Base-by-base conservation (phyloP, 441 rosid genomes). In the Erodium moschatum region DNA sequence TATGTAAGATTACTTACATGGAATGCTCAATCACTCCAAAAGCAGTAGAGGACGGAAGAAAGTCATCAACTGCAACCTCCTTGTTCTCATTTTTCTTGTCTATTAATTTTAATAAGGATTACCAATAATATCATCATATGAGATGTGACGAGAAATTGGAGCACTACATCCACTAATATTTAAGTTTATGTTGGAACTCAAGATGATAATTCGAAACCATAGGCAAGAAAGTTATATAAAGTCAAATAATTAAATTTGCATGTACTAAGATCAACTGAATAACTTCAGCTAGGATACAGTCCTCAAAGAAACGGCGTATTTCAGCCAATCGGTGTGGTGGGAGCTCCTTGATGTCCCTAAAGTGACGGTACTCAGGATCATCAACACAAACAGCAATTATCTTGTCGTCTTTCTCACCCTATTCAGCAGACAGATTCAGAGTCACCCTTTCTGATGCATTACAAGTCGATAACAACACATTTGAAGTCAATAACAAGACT, bases 371-470 rank as follows among this genome's bases (percentile, higher is more conserved):
- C 81, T 94, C 99, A 0, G 97, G 97, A 71, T 94, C 99, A 84
- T 91, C 99, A 66, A 92, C 99, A 77, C 99, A 94, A 1, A 94
- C 97, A 62, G 99, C 97, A 63, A 94, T 91, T 52, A 94, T 91
- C 80, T 94, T 94, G 86, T 94, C 97, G 77, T 91, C 97, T 75
- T 91, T 91, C 70, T 91, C 97, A 69, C 97, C 97, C 97, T 89
- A 84, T 73, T 50, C 58, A 50, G 13, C 1, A 38, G 44, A 19
- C 75, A 4, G 0, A 12, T 8, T 46, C 38, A 15, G 7, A 50
- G 19, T 50, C 58, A 13, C 16, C 7, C 5, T 15, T 50, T n/a
- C 19, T 50, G 8, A 50, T n/a, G 58, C 7, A 50, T 50, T 11
- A n/a, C 6, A 5, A 6, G 13, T 15, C 18, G 18, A 50, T 50